Base-by-base conservation (phyloP, 164 flowering plant genomes). In the Aristolochia contorta region DNA sequence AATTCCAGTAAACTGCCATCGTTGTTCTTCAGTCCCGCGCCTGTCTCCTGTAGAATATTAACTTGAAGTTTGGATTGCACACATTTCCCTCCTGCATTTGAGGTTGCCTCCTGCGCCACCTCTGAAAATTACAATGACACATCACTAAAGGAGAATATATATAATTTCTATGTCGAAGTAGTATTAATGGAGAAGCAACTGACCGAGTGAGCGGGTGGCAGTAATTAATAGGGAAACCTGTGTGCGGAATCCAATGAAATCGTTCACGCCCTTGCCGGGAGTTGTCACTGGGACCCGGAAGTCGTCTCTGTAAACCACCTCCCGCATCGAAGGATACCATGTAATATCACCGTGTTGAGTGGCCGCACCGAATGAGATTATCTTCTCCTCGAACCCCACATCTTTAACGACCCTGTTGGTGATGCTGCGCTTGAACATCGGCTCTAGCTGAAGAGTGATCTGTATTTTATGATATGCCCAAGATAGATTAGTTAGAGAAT, bases 381-480 rank as follows among this genome's bases (percentile, higher is more conserved):
- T 61, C 45, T 16, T 20, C 32, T 51, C 16, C 47, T 61, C 64
- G 18, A 61, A 61, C 12, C 47, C 56, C 6, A 4, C 18, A 24
- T 61, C 64, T 4, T 14, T 9, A 1, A 12, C 43, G 12, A 45
- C 64, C 25, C 57, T 52, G 57, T 61, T 60, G 10, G 54, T 60
- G 43, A 60, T 60, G 54, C 32, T 47, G 19, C 63, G 52, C 41
- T 60, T 60, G 64, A 52, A 61, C 64, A 61, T 61, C 23, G 64
- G 64, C 48, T 61, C 56, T 10, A 61, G 46, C 41, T 61, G 64
- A 50, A 61, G 64, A 12, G 64, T 61, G 24, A 61, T 45, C 64
- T 61, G 47, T 30, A 27, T 27, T n/a, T n/a, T n/a, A n/a, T n/a
- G n/a, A n/a, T n/a, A n/a, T n/a, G n/a, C n/a, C n/a, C n/a, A n/a